Percentiles rank a stretch among this genome's conserved stretches.
These are phyloP conservation scores for Stephania yunnanensis DNA, from an alignment of 164 flowering plant species.

Conservation along the genomic window DNA sequence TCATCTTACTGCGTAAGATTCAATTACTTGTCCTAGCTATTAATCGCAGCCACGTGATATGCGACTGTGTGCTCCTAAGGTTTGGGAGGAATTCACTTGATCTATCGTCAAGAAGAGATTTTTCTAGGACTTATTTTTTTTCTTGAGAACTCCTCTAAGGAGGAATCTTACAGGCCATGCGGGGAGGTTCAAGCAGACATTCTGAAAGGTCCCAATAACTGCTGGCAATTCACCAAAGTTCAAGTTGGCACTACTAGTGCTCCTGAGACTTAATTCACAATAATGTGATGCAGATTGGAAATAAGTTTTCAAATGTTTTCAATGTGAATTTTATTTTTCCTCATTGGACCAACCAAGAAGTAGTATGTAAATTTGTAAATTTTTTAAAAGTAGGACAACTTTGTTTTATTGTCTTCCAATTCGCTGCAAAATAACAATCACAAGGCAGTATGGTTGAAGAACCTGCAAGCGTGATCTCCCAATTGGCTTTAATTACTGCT, in stretches of 20 bases:
- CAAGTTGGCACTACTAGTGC: background rate
- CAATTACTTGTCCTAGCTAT: background rate
- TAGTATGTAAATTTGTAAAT: background rate
- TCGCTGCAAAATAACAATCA: background rate
- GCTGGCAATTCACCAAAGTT: background rate
- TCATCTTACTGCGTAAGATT: background rate
- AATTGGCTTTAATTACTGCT: background rate
- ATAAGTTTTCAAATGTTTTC: slow-evolving; percentile 1
- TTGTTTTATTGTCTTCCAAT: background rate
- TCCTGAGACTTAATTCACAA: background rate
- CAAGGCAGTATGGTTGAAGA: background rate
- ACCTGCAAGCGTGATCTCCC: background rate
- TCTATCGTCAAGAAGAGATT: background rate
- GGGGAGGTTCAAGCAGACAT: background rate
- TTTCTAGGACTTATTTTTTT: background rate
- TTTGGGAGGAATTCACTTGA: background rate
- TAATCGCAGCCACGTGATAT: background rate
- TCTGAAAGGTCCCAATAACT: slow-evolving; percentile 1
- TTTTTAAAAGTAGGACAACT: background rate
- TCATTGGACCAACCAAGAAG: background rate
- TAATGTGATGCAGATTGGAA: slow-evolving; percentile 1
- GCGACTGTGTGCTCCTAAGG: background rate
- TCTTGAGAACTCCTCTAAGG: background rate
- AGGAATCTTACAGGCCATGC: background rate
- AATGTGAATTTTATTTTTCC: background rate